These are phyloP conservation scores for Coniosporium uncinatum DNA, from an alignment of 2,329 filamentous ascomycete species.

Conservation along the genomic window DNA sequence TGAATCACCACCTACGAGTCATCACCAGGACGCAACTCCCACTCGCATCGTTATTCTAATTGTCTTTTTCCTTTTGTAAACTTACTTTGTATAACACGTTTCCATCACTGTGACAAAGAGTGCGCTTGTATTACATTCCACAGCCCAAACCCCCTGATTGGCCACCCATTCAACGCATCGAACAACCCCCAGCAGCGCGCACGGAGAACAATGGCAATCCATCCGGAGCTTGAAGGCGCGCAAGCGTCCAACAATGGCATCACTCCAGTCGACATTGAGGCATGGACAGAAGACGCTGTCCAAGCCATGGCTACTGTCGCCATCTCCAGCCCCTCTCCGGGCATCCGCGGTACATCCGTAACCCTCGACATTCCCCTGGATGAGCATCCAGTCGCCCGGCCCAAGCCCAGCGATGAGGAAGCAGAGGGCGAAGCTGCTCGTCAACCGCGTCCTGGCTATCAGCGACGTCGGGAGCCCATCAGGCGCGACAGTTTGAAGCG, in stretches of 20 bases:
- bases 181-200: too few relatives aligned
- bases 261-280: constrained; percentile 32
- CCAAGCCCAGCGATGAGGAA: constrained; percentile 16
- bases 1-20: too few relatives aligned
- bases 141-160: too few relatives aligned
- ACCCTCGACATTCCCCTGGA: constrained; percentile 75
- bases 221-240: neutral
- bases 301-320: constrained; percentile 32
- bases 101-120: too few relatives aligned
- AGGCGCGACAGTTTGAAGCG: constrained; percentile 57
- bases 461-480: constrained; percentile 45
- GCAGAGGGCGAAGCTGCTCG: neutral
- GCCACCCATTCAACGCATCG: too few relatives aligned
- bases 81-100: too few relatives aligned
- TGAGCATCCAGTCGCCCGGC: constrained; percentile 27
- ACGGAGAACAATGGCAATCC: neutral
- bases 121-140: too few relatives aligned
- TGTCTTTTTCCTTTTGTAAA: too few relatives aligned
- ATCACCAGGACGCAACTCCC: too few relatives aligned
- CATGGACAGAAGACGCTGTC: constrained; percentile 41
- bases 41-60: too few relatives aligned
- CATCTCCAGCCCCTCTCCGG: constrained; percentile 21
- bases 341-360: constrained; percentile 48
- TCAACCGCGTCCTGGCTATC: neutral
- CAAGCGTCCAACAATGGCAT: neutral